Percentiles rank a stretch among this genome's conserved stretches.
These are phyloP conservation scores for Ganoderma meredithae DNA, from an alignment of 1,284 basidiomycete species.

Conservation along the genomic window DNA sequence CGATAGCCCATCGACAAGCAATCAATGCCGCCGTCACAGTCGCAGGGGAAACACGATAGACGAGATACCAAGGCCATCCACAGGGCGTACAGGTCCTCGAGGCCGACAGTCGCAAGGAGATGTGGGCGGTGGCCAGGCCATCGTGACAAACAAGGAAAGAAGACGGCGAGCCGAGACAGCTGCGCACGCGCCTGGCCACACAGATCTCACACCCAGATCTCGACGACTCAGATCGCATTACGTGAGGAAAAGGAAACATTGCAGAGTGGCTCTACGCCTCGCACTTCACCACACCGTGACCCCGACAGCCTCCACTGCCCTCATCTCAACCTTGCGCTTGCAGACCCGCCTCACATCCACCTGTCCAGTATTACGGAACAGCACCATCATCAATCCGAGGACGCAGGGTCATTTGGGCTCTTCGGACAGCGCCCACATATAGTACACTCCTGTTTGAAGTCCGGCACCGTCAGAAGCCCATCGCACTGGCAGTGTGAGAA, in stretches of 20 bases:
- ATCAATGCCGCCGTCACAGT: conserved; percentile 23
- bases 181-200: conserved; percentile 8
- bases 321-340: neutral
- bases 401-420: conserved; percentile 36
- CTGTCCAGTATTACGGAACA: neutral
- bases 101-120: conserved; percentile 19
- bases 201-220: conserved; percentile 22
- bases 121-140: conserved; percentile 3
- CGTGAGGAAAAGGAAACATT: conserved; percentile 29
- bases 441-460: conserved; percentile 56
- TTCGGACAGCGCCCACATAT: conserved; percentile 67
- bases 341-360: neutral
- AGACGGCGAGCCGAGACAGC: conserved; percentile 16
- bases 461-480: conserved; percentile 14
- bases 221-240: conserved; percentile 21
- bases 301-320: neutral
- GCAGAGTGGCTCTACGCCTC: neutral
- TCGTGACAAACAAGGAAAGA: conserved; percentile 12
- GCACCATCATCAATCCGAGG: neutral
- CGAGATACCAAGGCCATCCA: conserved; percentile 17
- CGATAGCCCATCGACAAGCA: conserved; percentile 8
- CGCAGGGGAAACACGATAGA: conserved; percentile 14
- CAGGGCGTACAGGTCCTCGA: conserved; percentile 21
- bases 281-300: neutral
- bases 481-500: neutral